These are phyloP conservation scores for Kwoniella sp. DNA, from an alignment of 768 basidiomycete genomes.

Conservation along the genomic window DNA sequence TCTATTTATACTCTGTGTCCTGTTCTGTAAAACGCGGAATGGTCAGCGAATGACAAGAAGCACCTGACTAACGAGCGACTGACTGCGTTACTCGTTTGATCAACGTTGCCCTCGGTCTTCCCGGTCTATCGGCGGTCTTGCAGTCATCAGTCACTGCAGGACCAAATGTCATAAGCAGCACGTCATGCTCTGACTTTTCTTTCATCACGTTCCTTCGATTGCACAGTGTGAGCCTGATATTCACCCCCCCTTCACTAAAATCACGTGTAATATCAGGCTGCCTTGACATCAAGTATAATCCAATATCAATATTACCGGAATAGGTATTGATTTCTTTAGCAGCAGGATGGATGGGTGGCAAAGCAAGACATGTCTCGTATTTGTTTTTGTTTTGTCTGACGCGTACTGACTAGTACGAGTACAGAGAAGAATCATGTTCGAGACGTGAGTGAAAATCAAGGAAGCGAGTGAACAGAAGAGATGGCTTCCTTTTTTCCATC, in stretches of 20 bases:
- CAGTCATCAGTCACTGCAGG: no score
- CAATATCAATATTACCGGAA: neutral
- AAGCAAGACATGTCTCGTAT: conserved; percentile 13
- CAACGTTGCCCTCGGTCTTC: neutral
- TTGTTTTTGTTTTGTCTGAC: neutral
- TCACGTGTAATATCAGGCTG: neutral
- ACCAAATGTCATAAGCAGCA: neutral
- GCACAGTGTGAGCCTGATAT: neutral
- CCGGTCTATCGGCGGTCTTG: neutral
- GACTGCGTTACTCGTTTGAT: neutral
- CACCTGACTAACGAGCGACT: neutral
- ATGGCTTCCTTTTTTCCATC: neutral
- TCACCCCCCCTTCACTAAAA: no score
- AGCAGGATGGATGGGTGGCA: neutral
- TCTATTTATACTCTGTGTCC: no score
- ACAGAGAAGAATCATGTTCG: neutral
- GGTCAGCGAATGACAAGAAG: neutral
- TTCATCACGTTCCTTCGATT: conserved; percentile 1
- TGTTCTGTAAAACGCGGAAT: neutral
- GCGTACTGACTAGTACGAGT: neutral
- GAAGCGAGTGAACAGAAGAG: neutral
- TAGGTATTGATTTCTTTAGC: conserved; percentile 2
- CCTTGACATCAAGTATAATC: neutral
- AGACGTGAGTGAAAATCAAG: neutral
- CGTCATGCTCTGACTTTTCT: neutral